A percentile compares a stretch with the other conserved stretches of the same genome.
Conservation (phyloP, 2,329 filamentous ascomycete species). For the Colletotrichum siamense region DNA sequence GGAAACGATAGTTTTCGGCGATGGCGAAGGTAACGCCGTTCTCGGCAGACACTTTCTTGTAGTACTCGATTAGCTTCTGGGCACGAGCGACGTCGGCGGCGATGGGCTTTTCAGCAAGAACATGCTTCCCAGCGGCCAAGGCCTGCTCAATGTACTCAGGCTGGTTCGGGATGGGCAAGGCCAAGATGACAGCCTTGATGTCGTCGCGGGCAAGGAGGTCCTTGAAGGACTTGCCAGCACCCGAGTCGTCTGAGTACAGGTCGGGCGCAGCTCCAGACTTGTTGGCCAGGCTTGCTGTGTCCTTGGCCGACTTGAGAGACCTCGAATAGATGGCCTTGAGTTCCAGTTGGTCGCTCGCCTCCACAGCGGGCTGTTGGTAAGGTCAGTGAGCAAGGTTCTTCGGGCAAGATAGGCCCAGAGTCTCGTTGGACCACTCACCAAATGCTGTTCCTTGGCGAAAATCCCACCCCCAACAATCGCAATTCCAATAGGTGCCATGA, state of each 20-base stretch:
- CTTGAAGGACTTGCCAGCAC: constrained; percentile 48
- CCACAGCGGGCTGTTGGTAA: constrained; percentile 58
- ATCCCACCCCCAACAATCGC: constrained; percentile 70
- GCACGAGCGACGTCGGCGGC: constrained; percentile 60
- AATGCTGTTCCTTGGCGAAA: constrained; percentile 64
- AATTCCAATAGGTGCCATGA: constrained; percentile 50
- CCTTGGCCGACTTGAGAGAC: constrained; percentile 61
- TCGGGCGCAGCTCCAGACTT: constrained; percentile 38
- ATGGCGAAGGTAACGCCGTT: constrained; percentile 57
- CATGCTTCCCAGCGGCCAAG: constrained; percentile 71
- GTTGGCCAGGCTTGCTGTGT: constrained; percentile 43
- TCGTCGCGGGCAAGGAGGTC: constrained; percentile 60
- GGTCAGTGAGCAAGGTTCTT: constrained; percentile 1
- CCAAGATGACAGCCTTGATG: constrained; percentile 60
- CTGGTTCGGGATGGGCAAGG: constrained; percentile 68
- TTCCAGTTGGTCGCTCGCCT: constrained; percentile 51
- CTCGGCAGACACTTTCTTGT: constrained; percentile 29
- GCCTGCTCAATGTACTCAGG: constrained; percentile 63
- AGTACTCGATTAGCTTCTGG: constrained; percentile 43
- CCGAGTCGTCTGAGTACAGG: constrained; percentile 63
- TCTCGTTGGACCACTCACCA: constrained; percentile 43
- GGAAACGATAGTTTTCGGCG: constrained; percentile 77
- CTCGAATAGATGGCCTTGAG: constrained; percentile 73
- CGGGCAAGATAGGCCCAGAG: background rate
- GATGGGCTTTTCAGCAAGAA: constrained; percentile 73